These are phyloP conservation scores for Isoetes taiwanensis DNA, from an alignment of 75 land plant species.

Conservation along the genomic window DNA sequence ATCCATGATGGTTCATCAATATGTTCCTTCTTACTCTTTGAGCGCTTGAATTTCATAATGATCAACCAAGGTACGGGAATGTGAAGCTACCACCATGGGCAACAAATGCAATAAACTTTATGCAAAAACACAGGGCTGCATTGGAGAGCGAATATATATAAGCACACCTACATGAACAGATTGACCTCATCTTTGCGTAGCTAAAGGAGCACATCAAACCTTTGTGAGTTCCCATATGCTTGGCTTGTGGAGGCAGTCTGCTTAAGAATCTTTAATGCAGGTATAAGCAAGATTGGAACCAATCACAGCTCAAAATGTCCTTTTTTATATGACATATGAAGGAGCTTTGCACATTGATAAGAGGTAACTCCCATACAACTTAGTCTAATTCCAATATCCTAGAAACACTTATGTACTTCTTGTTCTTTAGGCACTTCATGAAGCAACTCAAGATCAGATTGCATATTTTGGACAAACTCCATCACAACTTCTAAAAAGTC, in stretches of 20 bases:
- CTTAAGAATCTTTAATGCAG: too few relatives aligned
- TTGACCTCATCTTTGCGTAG: slow-evolving; percentile 97
- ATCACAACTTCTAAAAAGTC: slow-evolving; percentile 69
- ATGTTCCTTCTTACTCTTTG: too few relatives aligned
- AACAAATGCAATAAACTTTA: slow-evolving; percentile 61
- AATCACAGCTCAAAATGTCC: slow-evolving; percentile 68
- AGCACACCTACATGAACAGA: slow-evolving; percentile 88
- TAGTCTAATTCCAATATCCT: too few relatives aligned
- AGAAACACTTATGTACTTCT: background rate
- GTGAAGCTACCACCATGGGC: slow-evolving; percentile 98
- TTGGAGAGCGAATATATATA: slow-evolving; percentile 97
- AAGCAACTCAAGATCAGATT: slow-evolving; percentile 92
- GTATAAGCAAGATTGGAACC: slow-evolving; percentile 95
- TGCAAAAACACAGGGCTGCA: slow-evolving; percentile 91
- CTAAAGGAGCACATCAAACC: too few relatives aligned
- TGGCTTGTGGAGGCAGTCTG: too few relatives aligned
- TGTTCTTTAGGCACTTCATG: slow-evolving; percentile 47
- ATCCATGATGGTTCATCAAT: too few relatives aligned
- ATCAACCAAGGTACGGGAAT: too few relatives aligned
- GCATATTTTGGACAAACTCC: slow-evolving; percentile 97
- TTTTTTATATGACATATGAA: slow-evolving; percentile 95
- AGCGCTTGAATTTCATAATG: too few relatives aligned
- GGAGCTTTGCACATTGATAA: slow-evolving; percentile 92
- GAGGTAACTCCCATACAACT: too few relatives aligned
- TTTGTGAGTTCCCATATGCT: too few relatives aligned